Evolutionary conservation across 768 basidiomycete species (phyloP), one percentile per base, ranked within the genome.

Genomic region (Lanmaoa pseudosensibilis): DNA sequence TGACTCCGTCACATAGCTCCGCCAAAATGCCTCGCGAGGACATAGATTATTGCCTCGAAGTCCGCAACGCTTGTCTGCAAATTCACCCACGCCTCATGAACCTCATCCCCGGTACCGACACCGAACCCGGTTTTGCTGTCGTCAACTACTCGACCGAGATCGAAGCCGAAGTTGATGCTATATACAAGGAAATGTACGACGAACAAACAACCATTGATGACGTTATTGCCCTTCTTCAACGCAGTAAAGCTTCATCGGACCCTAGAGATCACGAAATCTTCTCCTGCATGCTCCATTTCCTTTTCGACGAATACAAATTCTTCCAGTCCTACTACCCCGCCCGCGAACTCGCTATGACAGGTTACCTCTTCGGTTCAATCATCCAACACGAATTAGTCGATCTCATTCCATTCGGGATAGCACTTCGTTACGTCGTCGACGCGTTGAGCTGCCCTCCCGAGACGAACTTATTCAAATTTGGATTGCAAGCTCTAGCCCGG

Each of bases 301-400:
- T 99, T 43, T 98, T 99, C 75, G 97, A 98, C 83, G 97, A 99
- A 76, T 97, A 97, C 85, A 95, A 94, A 68, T 99, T 98, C 80
- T 97, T 98, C 84, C 93, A 96, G 69, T 89, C 90, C 39, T 97
- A 89, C 74, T 94, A 94, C 66, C 97, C 97, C 25, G 80, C 90
- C 38, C 90, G 94, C 61, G 94, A 98, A 75, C 81, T 98, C 45
- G 86, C 87, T 50, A 94, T 98, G 86, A 98, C 97, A 8, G 97
- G 92, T 46, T 89, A 93, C 67, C 83, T 99, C 30, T 98, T 98
- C 60, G 97, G 97, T 34, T 94, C 94, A 32, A 83, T 99, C 65
- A 97, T 99, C 62, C 92, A 97, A 62, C 85, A 90, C 68, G 87
- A 92, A 64, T 83, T 99, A 48, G 87, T 99, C 65, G 93, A 98